These are phyloP conservation scores for Solanum dulcamara DNA, from an alignment of 257 asterid genomes.

Conservation along the genomic window DNA sequence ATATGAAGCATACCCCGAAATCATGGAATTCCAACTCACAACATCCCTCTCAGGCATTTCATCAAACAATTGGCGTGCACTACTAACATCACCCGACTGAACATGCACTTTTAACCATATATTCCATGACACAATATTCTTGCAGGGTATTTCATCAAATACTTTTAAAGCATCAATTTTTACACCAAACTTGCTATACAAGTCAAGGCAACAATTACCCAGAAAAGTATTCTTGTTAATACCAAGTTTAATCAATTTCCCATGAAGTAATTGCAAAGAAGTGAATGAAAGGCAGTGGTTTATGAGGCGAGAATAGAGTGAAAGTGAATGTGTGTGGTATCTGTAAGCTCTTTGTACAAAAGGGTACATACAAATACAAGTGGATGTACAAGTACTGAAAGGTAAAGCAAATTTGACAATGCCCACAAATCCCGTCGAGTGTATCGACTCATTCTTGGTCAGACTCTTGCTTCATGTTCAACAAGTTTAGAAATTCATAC, in stretches of 20 bases:
- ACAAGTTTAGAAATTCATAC: too few species aligned
- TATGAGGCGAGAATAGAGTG: constrained; percentile 23
- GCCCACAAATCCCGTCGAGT: not conserved
- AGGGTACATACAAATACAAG: constrained; percentile 30
- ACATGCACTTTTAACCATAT: constrained; percentile 22
- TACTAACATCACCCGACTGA: constrained; percentile 13
- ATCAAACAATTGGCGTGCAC: constrained; percentile 45
- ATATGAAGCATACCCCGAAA: constrained; percentile 38
- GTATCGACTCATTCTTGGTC: not conserved
- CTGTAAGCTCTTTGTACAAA: constrained; percentile 21
- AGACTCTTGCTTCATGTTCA: too few species aligned
- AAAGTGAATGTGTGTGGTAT: constrained; percentile 17
- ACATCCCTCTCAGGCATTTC: constrained; percentile 57
- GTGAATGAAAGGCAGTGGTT: constrained; percentile 20
- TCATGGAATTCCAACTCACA: constrained; percentile 63
- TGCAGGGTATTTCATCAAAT: constrained; percentile 32
- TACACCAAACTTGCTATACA: constrained; percentile 30
- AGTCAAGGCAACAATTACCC: constrained; percentile 45
- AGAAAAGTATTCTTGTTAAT: constrained; percentile 29
- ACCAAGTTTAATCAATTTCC: constrained; percentile 45
- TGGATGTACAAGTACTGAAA: not conserved
- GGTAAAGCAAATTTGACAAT: not conserved
- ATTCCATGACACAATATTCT: constrained; percentile 57
- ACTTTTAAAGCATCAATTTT: constrained; percentile 29
- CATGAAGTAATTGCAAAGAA: constrained; percentile 39